phyloP scores from a whole-genome alignment of 345 rosid genomes.

The Clausena lansium region DNA sequence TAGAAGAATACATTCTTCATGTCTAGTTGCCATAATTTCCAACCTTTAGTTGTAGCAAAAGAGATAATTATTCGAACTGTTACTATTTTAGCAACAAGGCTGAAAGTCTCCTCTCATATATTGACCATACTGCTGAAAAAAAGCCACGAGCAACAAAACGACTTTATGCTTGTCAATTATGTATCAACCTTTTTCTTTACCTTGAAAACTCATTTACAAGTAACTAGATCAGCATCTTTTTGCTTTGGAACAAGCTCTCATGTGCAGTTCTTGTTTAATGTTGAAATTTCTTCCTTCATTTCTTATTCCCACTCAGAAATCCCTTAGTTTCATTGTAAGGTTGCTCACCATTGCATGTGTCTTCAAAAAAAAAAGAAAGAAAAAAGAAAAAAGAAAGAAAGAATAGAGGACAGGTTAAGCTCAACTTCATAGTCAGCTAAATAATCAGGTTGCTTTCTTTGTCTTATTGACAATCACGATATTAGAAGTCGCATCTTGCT shows the following conservation, averaged over 20 bases:
- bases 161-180: neutral
- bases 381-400: too few relatives aligned
- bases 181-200: neutral
- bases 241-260: slow-evolving; percentile 6
- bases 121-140: neutral
- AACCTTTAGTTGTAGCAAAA: neutral
- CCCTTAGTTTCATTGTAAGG: neutral
- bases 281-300: neutral
- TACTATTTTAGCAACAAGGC: neutral
- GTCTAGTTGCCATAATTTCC: slow-evolving; percentile 5
- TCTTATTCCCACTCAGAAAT: neutral
- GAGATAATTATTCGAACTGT: neutral
- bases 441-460: neutral
- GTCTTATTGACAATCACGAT: neutral
- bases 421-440: neutral
- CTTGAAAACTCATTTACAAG: slow-evolving; percentile 13
- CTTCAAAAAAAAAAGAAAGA: neutral
- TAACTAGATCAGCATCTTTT: neutral
- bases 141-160: neutral
- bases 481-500: neutral
- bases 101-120: neutral
- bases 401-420: neutral
- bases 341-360: neutral
- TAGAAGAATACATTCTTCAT: slow-evolving; percentile 4
- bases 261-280: neutral